Evolutionary conservation across 306 rosid species (phyloP).

Genomic region (Vicia villosa): DNA sequence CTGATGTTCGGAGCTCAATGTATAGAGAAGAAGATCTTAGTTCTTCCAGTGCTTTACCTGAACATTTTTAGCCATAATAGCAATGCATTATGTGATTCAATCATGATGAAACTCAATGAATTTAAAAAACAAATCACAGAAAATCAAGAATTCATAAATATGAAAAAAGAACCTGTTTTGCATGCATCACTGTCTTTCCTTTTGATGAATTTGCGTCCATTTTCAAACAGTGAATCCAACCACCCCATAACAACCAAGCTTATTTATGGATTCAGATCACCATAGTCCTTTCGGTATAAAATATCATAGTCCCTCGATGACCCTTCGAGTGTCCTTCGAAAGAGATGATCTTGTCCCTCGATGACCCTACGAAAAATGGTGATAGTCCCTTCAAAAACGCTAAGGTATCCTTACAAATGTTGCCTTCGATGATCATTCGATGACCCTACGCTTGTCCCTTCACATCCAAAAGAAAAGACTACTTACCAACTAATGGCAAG

Average conservation of each 20-base stretch:
- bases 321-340: too few relatives aligned
- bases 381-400: too few relatives aligned
- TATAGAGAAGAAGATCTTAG: conserved; percentile 73
- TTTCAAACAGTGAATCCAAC: conserved; percentile 60
- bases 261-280: conserved; percentile 48
- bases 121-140: neutral
- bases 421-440: too few relatives aligned
- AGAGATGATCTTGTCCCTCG: too few relatives aligned
- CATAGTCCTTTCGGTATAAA: too few relatives aligned
- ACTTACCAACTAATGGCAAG: too few relatives aligned
- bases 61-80: conserved; percentile 28
- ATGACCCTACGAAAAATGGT: too few relatives aligned
- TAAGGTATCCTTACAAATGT: too few relatives aligned
- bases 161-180: conserved; percentile 66
- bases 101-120: conserved; percentile 9
- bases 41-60: conserved; percentile 87
- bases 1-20: conserved; percentile 86
- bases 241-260: conserved; percentile 52
- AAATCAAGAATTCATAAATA: neutral
- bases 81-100: conserved; percentile 11
- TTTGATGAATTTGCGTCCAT: conserved; percentile 57
- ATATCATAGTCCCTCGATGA: too few relatives aligned
- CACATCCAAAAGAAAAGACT: too few relatives aligned
- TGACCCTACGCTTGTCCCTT: too few relatives aligned
- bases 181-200: conserved; percentile 96